phyloP scores from a whole-genome alignment of 352 stramenopile genomes.

The Phytophthora citricola region DNA sequence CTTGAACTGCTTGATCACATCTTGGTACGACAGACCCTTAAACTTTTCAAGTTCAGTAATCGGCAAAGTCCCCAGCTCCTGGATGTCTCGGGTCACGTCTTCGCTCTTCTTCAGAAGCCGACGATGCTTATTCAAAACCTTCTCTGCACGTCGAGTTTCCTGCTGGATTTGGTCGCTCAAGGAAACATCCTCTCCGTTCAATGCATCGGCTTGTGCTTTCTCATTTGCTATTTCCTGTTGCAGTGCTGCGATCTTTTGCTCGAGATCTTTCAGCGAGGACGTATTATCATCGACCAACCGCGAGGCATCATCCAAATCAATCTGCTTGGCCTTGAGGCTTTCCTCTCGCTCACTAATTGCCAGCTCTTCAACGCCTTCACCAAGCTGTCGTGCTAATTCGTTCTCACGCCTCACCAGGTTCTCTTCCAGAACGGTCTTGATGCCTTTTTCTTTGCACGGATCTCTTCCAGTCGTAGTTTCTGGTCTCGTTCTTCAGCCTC shows the following conservation, averaged over 20 bases:
- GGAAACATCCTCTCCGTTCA: constrained; percentile 65
- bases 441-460: constrained; percentile 89
- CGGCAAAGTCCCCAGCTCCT: constrained; percentile 96
- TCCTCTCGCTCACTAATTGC: constrained; percentile 70
- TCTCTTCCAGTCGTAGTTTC: constrained; percentile 83
- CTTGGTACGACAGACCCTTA: constrained; percentile 83
- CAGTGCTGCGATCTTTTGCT: constrained; percentile 60
- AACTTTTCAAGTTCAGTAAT: constrained; percentile 94
- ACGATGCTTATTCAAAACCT: constrained; percentile 80
- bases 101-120: constrained; percentile 92
- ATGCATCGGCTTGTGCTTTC: constrained; percentile 48
- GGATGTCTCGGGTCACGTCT: constrained; percentile 96
- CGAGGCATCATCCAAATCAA: constrained; percentile 89
- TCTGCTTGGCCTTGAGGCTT: constrained; percentile 87
- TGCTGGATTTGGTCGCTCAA: constrained; percentile 89
- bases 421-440: constrained; percentile 92
- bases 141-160: constrained; percentile 81
- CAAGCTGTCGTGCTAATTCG: constrained; percentile 68
- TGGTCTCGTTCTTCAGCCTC: constrained; percentile 90
- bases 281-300: constrained; percentile 73
- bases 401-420: constrained; percentile 92
- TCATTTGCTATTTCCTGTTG: constrained; percentile 64
- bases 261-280: constrained; percentile 62
- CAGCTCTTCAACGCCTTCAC: constrained; percentile 68
- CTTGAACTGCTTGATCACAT: constrained; percentile 96